These are phyloP conservation scores for Ciborinia camelliae DNA, from an alignment of 2,329 filamentous ascomycete species.

Conservation along the genomic window DNA sequence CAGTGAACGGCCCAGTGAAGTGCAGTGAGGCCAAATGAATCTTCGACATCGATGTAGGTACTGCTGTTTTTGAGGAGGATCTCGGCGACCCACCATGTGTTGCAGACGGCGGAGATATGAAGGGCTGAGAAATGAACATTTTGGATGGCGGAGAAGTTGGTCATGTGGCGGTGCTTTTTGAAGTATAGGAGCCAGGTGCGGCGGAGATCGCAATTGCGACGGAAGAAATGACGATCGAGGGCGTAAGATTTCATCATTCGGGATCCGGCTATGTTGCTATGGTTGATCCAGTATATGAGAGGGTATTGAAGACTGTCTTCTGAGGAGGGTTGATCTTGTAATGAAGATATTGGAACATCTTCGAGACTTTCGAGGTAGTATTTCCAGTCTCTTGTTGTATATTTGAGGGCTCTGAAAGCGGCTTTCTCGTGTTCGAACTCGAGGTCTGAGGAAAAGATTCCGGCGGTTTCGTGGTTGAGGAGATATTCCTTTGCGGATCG, in stretches of 20 bases:
- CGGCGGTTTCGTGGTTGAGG: conserved; percentile 15
- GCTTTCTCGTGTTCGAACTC: conserved; percentile 19
- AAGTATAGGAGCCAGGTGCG: conserved; percentile 20
- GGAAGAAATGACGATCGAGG: conserved; percentile 16
- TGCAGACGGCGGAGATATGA: conserved; percentile 18
- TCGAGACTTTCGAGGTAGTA: conserved; percentile 20
- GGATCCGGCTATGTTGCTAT: conserved; percentile 17
- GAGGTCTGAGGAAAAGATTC: conserved; percentile 18
- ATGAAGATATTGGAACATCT: conserved; percentile 14
- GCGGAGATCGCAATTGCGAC: conserved; percentile 17
- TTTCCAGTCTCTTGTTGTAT: conserved; percentile 18
- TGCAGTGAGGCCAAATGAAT: conserved; percentile 16
- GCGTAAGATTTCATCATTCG: conserved; percentile 17
- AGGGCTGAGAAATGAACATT: conserved; percentile 17
- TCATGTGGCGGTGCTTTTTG: conserved; percentile 20
- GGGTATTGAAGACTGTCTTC: conserved; percentile 20
- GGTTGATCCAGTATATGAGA: conserved; percentile 19
- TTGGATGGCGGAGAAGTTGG: conserved; percentile 21
- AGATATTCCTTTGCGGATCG: conserved; percentile 20
- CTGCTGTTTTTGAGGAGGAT: conserved; percentile 17
- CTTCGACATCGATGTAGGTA: conserved; percentile 17
- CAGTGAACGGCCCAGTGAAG: conserved; percentile 19
- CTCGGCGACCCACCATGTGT: conserved; percentile 16
- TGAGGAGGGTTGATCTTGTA: conserved; percentile 19
- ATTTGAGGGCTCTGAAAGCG: conserved; percentile 17